Evolutionary conservation across 768 basidiomycete species (phyloP).

Genomic region (Austroboletus eburneus): DNA sequence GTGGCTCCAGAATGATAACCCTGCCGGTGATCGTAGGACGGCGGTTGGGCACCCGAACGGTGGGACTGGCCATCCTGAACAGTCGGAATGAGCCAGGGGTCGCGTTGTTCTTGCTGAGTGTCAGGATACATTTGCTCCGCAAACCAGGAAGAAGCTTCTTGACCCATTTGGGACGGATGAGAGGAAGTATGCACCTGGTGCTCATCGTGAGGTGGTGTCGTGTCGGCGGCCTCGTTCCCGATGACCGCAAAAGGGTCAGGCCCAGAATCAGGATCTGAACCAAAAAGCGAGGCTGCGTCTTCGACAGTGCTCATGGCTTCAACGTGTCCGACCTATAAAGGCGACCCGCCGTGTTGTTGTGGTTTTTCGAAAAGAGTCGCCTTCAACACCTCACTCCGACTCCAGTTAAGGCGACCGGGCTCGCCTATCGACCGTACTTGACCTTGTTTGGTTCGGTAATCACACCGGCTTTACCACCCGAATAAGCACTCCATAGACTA

Average conservation of each 20-base stretch:
- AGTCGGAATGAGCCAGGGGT: constrained; percentile 26
- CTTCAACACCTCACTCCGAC: neutral
- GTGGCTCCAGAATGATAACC: constrained; percentile 30
- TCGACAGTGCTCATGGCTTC: constrained; percentile 61
- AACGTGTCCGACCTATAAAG: constrained; percentile 25
- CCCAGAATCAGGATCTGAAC: constrained; percentile 50
- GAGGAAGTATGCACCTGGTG: constrained; percentile 20
- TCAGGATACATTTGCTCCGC: constrained; percentile 31
- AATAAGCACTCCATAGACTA: constrained; percentile 2
- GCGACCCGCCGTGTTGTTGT: constrained; percentile 6
- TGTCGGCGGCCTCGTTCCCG: constrained; percentile 37
- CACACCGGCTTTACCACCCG: no score
- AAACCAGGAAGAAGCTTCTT: constrained; percentile 38
- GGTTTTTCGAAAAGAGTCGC: constrained; percentile 13
- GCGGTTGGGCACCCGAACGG: constrained; percentile 6
- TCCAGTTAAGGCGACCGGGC: constrained; percentile 1
- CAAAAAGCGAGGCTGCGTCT: constrained; percentile 81
- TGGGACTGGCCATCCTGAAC: constrained; percentile 16
- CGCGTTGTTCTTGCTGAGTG: constrained; percentile 21
- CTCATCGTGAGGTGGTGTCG: constrained; percentile 26
- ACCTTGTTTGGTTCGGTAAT: constrained; percentile 29
- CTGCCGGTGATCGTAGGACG: constrained; percentile 28
- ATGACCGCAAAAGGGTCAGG: constrained; percentile 64
- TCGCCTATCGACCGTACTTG: constrained; percentile 4
- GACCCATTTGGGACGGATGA: constrained; percentile 29